Evolutionary conservation across 306 rosid genomes (phyloP), one percentile per base, ranked within the genome.

Genomic region (Lagenaria siceraria): DNA sequence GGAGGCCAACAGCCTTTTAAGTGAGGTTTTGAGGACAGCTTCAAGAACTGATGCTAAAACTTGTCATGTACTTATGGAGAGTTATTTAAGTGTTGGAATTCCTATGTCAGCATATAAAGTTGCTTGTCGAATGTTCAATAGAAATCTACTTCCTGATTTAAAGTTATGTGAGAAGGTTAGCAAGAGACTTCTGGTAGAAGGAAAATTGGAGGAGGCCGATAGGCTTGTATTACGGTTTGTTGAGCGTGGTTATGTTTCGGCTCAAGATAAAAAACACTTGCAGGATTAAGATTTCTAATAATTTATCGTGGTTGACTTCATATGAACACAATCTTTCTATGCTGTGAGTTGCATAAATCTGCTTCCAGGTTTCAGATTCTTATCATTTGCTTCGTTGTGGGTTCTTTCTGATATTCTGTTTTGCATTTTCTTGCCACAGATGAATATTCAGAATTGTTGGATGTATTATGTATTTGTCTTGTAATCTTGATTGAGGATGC

Each of bases 11-110:
- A 84, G 87, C 85, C 92, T 89, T 33, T 66, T 92, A 55, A 85
- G 89, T 77, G 86, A 87, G 84, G 92, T 90, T 79, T 88, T 95
- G 86, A 87, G 97, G 85, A 92, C 97, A 61, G 97, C 98, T 79
- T 90, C 98, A 54, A 90, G 73, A 85, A 74, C 64, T 74, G 98
- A 95, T 85, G 90, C 90, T 64, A 83, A 89, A 49, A 88, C 97
- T 22, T 92, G 97, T 80, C 96, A 89, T 82, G 83, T 86, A 80
- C 83, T 90, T 73, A 92, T 94, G 88, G 90, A 88, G 78, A 81
- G 91, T 78, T 89, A 89, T 81, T 82, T 92, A 78, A 76, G 46
- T 51, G 87, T 78, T 77, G 98, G 93, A 84, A 29, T 55, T 75
- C 83, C 96, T 77, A 76, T 92, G 42, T 88, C 91, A 48, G 93